Percentiles rank a stretch among this genome's conserved stretches.
These are phyloP conservation scores for Aspergillus amoenus DNA, from an alignment of 2,329 filamentous ascomycete genomes.

Conservation along the genomic window DNA sequence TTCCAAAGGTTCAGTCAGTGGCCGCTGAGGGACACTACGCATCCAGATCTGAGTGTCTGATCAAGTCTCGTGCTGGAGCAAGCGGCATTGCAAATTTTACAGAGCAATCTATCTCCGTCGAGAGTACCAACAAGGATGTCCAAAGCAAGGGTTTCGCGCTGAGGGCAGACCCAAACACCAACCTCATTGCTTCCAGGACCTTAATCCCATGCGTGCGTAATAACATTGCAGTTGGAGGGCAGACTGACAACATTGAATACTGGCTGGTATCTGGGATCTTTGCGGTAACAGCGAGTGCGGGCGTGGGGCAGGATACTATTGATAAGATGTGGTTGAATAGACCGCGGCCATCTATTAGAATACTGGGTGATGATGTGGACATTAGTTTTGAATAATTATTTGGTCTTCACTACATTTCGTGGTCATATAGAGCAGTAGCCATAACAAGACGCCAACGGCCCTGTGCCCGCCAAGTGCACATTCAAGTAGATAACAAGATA, in stretches of 20 bases:
- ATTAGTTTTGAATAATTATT: neutral
- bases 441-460: too few species aligned
- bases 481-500: too few species aligned
- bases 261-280: conserved; percentile 8
- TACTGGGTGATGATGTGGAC: neutral
- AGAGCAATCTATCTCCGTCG: neutral
- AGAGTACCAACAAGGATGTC: neutral
- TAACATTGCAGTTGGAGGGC: too few species aligned
- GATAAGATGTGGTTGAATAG: conserved; percentile 6
- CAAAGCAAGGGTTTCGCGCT: neutral
- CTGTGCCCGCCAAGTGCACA: too few species aligned
- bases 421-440: too few species aligned
- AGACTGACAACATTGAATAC: neutral
- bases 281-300: conserved; percentile 5
- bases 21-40: neutral
- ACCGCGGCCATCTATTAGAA: neutral
- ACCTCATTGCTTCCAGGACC: conserved; percentile 4
- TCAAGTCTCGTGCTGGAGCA: neutral
- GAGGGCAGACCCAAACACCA: conserved; percentile 12
- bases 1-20: neutral
- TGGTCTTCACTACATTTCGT: too few species aligned
- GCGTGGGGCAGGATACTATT: neutral
- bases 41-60: neutral
- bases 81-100: neutral
- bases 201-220: conserved; percentile 5